Evolutionary conservation across 768 basidiomycete genomes (phyloP).

Genomic region (Suillus spraguei): DNA sequence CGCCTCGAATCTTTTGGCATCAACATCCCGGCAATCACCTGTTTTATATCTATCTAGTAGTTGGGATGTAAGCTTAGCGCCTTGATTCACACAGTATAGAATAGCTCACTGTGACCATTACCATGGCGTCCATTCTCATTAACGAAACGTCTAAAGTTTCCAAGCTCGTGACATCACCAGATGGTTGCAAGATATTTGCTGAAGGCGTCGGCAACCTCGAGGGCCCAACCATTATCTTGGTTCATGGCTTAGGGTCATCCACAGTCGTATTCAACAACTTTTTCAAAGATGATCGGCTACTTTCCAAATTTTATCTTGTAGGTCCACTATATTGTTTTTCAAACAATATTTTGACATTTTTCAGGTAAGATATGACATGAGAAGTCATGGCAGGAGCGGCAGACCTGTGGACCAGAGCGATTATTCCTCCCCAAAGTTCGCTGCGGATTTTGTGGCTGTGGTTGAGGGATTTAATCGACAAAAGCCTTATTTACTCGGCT

Average conservation of each 20-base stretch:
- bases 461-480: neutral
- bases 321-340: neutral
- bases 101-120: no score
- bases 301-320: neutral
- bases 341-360: neutral
- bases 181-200: neutral
- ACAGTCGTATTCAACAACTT: neutral
- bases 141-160: neutral
- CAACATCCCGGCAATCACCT: neutral
- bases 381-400: neutral
- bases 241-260: neutral
- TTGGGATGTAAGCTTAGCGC: no score
- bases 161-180: neutral
- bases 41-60: neutral
- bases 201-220: conserved; percentile 1
- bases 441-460: neutral
- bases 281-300: neutral
- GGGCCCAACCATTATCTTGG: neutral
- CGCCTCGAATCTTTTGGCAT: neutral
- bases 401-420: neutral
- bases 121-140: neutral
- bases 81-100: no score
- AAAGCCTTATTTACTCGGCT: neutral
- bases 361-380: conserved; percentile 1
- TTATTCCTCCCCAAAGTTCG: neutral